Conservation (phyloP, 768 basidiomycete species). For the Termitomyces bulborhizus region DNA sequence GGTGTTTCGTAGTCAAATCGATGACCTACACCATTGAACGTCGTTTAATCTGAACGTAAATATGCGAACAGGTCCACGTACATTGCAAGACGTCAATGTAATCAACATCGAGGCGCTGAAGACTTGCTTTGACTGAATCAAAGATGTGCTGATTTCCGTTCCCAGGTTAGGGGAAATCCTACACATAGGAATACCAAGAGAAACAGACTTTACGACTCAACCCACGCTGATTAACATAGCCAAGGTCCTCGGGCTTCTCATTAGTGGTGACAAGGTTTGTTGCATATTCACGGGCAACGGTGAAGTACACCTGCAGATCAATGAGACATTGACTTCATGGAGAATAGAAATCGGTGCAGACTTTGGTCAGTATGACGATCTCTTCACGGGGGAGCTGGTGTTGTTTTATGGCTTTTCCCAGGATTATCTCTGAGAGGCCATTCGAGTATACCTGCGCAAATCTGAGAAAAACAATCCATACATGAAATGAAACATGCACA, state of each 20-base stretch:
- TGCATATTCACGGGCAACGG: constrained; percentile 21
- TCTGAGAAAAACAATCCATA: not conserved
- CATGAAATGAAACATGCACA: not conserved
- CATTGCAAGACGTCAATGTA: constrained; percentile 76
- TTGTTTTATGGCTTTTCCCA: constrained; percentile 68
- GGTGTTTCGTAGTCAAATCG: constrained; percentile 54
- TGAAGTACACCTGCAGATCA: constrained; percentile 27
- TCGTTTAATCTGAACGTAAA: constrained; percentile 33
- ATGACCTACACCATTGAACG: constrained; percentile 60
- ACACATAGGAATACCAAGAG: not conserved
- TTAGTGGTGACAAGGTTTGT: constrained; percentile 5
- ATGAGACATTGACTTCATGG: not conserved
- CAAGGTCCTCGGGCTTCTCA: constrained; percentile 27
- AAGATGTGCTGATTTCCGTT: constrained; percentile 54
- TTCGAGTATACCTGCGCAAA: constrained; percentile 54
- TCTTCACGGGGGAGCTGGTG: constrained; percentile 61
- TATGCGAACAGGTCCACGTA: constrained; percentile 1
- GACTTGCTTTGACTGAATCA: constrained; percentile 51
- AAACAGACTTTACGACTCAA: constrained; percentile 21
- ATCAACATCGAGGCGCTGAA: constrained; percentile 66
- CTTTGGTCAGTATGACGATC: constrained; percentile 77
- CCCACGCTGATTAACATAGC: constrained; percentile 52
- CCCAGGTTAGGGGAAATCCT: not conserved
- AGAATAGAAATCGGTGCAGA: constrained; percentile 19
- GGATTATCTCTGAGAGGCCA: constrained; percentile 56